These are phyloP conservation scores for Calocybe cyanea DNA, from an alignment of 768 basidiomycete species.

Conservation along the genomic window DNA sequence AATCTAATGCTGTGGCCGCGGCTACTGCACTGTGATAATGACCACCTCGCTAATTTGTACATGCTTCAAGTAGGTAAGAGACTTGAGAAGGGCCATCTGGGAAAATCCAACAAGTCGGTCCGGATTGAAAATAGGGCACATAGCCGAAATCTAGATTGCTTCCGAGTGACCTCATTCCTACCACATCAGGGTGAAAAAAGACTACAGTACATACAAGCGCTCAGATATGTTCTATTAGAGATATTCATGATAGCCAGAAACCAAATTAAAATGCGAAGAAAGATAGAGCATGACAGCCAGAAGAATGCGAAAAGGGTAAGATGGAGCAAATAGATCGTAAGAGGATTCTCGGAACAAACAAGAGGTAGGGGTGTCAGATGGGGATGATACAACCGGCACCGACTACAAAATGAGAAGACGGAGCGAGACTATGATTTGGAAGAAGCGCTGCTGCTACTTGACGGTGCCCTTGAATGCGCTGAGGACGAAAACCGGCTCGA, in stretches of 20 bases:
- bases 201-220: no score
- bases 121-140: not conserved
- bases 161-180: no score
- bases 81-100: not conserved
- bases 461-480: conserved; percentile 1
- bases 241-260: no score
- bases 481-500: not conserved
- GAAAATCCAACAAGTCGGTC: not conserved
- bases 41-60: not conserved
- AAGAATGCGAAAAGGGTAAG: no score
- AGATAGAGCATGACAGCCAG: no score
- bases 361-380: not conserved
- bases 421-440: not conserved
- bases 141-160: no score
- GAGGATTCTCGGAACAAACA: not conserved
- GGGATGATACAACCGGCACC: not conserved
- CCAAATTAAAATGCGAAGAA: no score
- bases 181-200: no score
- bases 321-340: not conserved
- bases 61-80: not conserved
- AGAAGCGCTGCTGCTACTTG: conserved; percentile 1
- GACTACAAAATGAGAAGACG: not conserved
- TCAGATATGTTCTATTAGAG: no score
- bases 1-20: not conserved
- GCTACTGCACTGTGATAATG: not conserved